Percentiles rank a stretch among this genome's conserved stretches.
Evolutionary conservation across 208 protist genomes (phyloP).

Genomic region (Trypanosomatidae sp.): DNA sequence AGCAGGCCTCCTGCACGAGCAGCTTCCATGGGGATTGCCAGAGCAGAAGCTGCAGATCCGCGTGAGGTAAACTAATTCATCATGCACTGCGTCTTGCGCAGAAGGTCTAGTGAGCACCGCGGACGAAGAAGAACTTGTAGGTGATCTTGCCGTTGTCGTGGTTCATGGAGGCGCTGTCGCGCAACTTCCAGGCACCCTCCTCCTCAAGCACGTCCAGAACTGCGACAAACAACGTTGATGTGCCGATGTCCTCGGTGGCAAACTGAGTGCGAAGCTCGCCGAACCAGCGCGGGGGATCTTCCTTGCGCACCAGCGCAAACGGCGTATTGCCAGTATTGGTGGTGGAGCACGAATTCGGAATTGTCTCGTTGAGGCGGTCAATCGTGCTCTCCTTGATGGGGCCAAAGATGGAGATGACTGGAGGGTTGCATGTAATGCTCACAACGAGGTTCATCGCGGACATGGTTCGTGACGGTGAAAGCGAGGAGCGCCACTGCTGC

Average conservation of each 20-base stretch:
- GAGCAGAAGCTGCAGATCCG: neutral
- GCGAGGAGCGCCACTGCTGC: neutral
- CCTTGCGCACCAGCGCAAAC: constrained; percentile 72
- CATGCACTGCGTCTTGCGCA: neutral
- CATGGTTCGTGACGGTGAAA: constrained; percentile 19
- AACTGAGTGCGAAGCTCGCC: constrained; percentile 86
- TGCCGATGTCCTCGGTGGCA: constrained; percentile 88
- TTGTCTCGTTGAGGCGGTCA: constrained; percentile 78
- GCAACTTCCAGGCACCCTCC: constrained; percentile 87
- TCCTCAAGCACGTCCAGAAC: constrained; percentile 85
- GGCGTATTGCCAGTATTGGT: constrained; percentile 80
- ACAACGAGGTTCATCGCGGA: constrained; percentile 89
- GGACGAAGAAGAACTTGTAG: constrained; percentile 91
- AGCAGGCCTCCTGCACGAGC: neutral
- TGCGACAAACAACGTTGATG: constrained; percentile 76
- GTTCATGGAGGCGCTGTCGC: constrained; percentile 69
- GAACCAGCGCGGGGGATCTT: constrained; percentile 86
- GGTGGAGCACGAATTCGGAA: constrained; percentile 85
- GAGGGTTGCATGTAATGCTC: constrained; percentile 91
- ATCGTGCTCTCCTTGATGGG: constrained; percentile 91
- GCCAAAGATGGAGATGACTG: constrained; percentile 83
- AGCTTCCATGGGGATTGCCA: neutral
- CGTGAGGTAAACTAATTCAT: neutral
- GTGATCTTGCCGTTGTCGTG: constrained; percentile 82
- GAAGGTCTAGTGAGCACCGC: constrained; percentile 30